Base-by-base conservation (phyloP, 1,284 basidiomycete genomes). In the Acaromyces ingoldii region DNA sequence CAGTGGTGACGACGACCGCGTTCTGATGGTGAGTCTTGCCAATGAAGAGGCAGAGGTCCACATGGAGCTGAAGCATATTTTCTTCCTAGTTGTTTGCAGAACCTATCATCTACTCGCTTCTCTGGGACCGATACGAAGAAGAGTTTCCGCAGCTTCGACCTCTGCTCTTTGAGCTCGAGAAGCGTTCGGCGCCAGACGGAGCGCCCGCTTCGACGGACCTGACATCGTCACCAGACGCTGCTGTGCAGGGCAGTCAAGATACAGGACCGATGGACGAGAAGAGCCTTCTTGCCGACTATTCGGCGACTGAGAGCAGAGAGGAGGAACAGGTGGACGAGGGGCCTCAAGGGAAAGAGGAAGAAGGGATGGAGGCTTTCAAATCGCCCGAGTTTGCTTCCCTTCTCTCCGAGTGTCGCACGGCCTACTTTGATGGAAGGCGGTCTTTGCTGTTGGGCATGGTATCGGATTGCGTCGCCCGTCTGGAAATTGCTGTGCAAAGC, bases 331-430 rank as follows among this genome's bases (percentile, higher is more conserved):
- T 1, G 3, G 24, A 37, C 15, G 50, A 54, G 24, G 41, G 13
- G 17, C 2, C 19, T 19, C 31, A 3, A 40, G 31, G 10, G 6
- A 15, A 6, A 15, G 33, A 36, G 17, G 28, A 48, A 2, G 26
- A 13, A 26, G 24, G 4, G 25, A 21, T 17, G 28, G 15, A 15
- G 31, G 29, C 50, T 11, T 57, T 53, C 6, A 60, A 57, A 2
- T 56, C 65, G 10, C 53, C 60, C 31, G 66, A 69, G 33, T 67
- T 60, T 34, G 50, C 55, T 9, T 57, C 65, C 1, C 34, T 65
- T 25, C 55, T 69, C 4, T 49, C 56, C n/a, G 66, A 69, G 34
- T 65, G 61, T 40, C 51, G 52, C 6, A 22, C 39, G 2, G 61
- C 66, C n/a, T 69, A 62, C 51, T 65, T 59, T 28, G 51, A 62